Evolutionary conservation across 768 basidiomycete genomes (phyloP).

Genomic region (Termitomyces sp.): DNA sequence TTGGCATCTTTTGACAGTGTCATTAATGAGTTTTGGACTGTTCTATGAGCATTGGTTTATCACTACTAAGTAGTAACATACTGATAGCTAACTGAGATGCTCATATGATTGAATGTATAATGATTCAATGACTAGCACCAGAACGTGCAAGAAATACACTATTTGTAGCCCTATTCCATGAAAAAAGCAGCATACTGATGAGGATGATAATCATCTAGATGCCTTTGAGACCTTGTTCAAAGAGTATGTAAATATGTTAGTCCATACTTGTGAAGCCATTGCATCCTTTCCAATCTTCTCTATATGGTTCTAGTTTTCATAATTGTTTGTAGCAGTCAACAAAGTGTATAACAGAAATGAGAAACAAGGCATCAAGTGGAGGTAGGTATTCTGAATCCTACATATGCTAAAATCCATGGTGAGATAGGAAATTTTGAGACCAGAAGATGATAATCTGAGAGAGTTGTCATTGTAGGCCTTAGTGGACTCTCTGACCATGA

Average conservation of each 20-base stretch:
- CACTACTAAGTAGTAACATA: not conserved
- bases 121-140: slow-evolving; percentile 3
- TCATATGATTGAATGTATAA: slow-evolving; percentile 14
- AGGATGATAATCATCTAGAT: slow-evolving; percentile 5
- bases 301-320: not conserved
- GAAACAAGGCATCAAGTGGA: not conserved
- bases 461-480: not conserved
- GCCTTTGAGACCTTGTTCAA: not conserved
- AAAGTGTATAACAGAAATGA: not conserved
- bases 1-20: slow-evolving; percentile 7
- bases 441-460: not conserved
- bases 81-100: slow-evolving; percentile 7
- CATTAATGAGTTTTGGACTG: too few species aligned
- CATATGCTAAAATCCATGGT: not conserved
- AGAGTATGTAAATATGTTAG: not conserved
- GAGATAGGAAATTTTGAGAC: not conserved
- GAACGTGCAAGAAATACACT: slow-evolving; percentile 9
- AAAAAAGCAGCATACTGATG: slow-evolving; percentile 13
- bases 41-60: too few species aligned
- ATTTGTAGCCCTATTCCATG: slow-evolving; percentile 9
- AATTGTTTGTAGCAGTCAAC: not conserved
- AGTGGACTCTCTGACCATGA: slow-evolving; percentile 3
- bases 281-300: not conserved
- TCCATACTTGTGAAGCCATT: not conserved
- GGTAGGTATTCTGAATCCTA: not conserved